These are phyloP conservation scores for Triadica sebifera DNA, from an alignment of 345 rosid genomes.

Conservation along the genomic window DNA sequence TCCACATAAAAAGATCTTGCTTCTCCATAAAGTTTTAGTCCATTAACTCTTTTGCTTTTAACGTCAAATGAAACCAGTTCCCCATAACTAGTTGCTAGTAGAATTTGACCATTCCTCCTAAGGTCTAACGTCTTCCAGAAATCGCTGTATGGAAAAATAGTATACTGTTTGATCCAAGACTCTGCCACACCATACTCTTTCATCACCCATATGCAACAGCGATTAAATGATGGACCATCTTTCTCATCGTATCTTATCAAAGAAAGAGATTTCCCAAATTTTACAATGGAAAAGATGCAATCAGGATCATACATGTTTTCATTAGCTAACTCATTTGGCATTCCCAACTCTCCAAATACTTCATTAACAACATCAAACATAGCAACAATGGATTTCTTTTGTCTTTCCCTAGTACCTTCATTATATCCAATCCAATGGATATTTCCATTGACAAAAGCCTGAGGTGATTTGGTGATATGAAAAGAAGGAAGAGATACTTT, in stretches of 20 bases:
- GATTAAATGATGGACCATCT: not conserved
- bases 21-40: slow-evolving; percentile 4
- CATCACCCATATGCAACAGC: slow-evolving; percentile 15
- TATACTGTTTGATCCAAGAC: slow-evolving; percentile 13
- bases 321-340: not conserved
- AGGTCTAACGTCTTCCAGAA: not conserved
- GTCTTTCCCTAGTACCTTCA: not conserved
- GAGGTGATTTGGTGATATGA: not conserved
- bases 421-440: slow-evolving; percentile 12
- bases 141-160: not conserved
- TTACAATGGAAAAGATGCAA: not conserved
- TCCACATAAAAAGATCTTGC: slow-evolving; percentile 3
- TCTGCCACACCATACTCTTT: slow-evolving; percentile 11
- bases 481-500: not conserved
- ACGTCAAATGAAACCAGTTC: slow-evolving; percentile 5
- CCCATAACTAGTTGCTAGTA: not conserved
- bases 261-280: not conserved
- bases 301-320: not conserved
- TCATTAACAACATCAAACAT: slow-evolving; percentile 5
- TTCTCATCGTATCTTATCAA: not conserved
- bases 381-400: not conserved
- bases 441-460: slow-evolving; percentile 14
- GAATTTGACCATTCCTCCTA: slow-evolving; percentile 11
- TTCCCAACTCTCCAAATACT: slow-evolving; percentile 5
- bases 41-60: not conserved